Percentiles rank a stretch among this genome's conserved stretches.
Evolutionary conservation across 345 rosid genomes (phyloP).

Genomic region (Acer negundo): DNA sequence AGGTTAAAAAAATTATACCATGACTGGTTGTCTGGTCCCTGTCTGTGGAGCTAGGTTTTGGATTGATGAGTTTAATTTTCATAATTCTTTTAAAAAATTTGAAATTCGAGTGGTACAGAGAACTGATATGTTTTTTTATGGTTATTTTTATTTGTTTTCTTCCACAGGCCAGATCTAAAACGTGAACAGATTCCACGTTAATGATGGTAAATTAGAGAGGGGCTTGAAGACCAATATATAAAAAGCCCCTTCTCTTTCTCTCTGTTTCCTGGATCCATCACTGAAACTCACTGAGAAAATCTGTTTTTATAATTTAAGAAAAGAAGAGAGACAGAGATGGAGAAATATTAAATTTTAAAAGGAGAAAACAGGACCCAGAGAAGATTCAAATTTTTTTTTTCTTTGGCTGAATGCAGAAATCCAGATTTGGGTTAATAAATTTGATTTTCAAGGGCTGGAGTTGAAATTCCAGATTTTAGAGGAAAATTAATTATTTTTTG

Average conservation of each 20-base stretch:
- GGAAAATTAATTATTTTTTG: no score
- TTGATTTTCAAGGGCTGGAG: no score
- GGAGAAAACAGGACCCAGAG: no score
- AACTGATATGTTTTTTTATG: constrained; percentile 58
- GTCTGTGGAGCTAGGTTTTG: constrained; percentile 23
- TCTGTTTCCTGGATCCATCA: background rate
- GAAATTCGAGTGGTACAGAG: constrained; percentile 30
- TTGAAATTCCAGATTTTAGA: no score
- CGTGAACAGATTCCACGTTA: constrained; percentile 39
- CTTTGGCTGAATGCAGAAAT: no score
- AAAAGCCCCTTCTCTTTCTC: constrained; percentile 30
- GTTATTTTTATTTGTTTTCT: constrained; percentile 35
- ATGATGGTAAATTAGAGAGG: constrained; percentile 33
- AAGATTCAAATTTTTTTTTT: no score
- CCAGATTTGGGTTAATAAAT: no score
- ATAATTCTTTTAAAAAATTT: background rate
- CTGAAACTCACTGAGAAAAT: no score
- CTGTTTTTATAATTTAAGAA: no score
- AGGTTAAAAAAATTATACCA: constrained; percentile 15
- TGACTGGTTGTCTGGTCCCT: constrained; percentile 15
- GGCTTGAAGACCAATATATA: constrained; percentile 25
- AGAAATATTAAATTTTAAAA: no score
- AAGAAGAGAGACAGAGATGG: no score
- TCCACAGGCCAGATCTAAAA: constrained; percentile 60
- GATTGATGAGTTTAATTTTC: background rate